Base-by-base conservation (phyloP, 495 filamentous ascomycete genomes). In the Penicillium steckii region DNA sequence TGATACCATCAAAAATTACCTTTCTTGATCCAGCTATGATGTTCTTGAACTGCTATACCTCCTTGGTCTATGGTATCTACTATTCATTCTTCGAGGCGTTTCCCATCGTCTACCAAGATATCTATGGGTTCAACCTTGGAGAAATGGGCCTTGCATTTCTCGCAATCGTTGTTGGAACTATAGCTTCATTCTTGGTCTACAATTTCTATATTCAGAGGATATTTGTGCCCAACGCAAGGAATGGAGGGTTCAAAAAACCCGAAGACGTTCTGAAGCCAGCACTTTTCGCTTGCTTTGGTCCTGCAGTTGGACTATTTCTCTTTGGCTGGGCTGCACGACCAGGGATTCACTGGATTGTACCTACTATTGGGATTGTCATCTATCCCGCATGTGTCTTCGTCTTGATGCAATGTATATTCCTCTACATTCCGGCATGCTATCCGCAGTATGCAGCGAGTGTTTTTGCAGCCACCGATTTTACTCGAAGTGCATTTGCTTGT, bases 251-350 rank as follows among this genome's bases (percentile, higher is more conserved):
- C 43, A 9, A 83, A 85, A 66, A 65, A 59, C 29, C 66, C 75
- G 0, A 51, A 44, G 38, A 51, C 33, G 38, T 44, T 3, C 71
- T 88, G 3, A 69, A 81, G 3, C 83, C 83, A 5, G 83, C 81
- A 3, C 63, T 86, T 0, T 61, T 75, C 50, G 78, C 76, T 2
- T 69, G 71, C 21, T 79, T 85, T 53, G 67, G 78, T 3, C 65
- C 79, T 10, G 77, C 79, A 0, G 69, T 77, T 42, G 82, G 82
- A 10, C 69, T 86, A 0, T 85, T 87, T 68, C 61, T 84, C 41
- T 85, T 82, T 54, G 83, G 68, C 0, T 86, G 83, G 83, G 85
- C 85, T 7, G 69, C 76, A 1, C 52, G 74, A 21, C 21, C 38
- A 21, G 38, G 23, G 8, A 23, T 41, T 17, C 80, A 81, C 46